Conservation (phyloP, 176 grass and related monocot genomes). For the Cymbopogon citratus region DNA sequence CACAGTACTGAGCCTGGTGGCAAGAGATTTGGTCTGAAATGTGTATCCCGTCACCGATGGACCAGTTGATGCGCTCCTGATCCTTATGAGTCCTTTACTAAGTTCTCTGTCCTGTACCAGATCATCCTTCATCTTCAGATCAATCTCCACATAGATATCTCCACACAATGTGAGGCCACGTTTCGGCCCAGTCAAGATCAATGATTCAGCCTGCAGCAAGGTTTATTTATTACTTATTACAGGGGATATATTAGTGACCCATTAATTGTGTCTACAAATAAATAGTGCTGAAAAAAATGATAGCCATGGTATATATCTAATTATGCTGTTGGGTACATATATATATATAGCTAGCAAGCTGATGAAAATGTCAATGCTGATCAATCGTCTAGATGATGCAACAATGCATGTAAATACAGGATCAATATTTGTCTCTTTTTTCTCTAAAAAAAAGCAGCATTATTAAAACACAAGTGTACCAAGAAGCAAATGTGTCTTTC, state of each 20-base stretch:
- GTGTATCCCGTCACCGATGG: not conserved
- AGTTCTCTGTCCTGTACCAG: not conserved
- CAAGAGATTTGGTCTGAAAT: not conserved
- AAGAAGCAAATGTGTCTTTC: too few species aligned
- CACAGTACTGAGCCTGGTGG: conserved; percentile 13
- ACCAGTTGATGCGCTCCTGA: not conserved
- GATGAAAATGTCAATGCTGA: too few species aligned
- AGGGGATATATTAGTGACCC: not conserved
- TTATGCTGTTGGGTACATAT: not conserved
- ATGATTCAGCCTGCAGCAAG: not conserved
- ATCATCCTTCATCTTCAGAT: not conserved
- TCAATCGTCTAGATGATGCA: too few species aligned
- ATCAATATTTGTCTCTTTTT: too few species aligned
- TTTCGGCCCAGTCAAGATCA: conserved; percentile 4
- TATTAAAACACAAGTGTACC: too few species aligned
- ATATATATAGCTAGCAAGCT: not conserved
- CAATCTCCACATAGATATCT: not conserved
- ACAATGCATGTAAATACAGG: too few species aligned
- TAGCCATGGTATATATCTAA: not conserved
- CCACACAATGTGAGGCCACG: not conserved
- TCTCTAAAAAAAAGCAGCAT: too few species aligned
- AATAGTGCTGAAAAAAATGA: not conserved
- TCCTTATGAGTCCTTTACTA: not conserved
- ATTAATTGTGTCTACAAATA: not conserved
- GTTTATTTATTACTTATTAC: not conserved